phyloP scores from a whole-genome alignment of 2,329 filamentous ascomycete genomes.

The Xylaria sp. region DNA sequence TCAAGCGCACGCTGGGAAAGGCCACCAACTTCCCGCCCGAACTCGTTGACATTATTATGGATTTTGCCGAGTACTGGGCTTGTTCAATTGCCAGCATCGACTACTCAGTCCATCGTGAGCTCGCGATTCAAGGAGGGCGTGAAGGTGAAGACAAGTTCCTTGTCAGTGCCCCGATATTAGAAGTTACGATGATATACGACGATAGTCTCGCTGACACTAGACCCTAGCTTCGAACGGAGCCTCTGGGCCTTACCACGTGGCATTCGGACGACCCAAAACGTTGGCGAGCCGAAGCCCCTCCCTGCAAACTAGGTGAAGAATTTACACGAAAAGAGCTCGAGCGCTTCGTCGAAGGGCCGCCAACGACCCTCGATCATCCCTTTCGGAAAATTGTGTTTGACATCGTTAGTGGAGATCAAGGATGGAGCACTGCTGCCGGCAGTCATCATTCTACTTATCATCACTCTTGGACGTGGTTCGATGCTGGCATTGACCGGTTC shows the following conservation, averaged over 20 bases:
- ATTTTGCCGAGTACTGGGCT: slow-evolving; percentile 72
- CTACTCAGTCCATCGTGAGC: slow-evolving; percentile 35
- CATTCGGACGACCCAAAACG: slow-evolving; percentile 40
- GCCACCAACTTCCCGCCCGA: slow-evolving; percentile 62
- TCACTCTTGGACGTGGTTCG: slow-evolving; percentile 71
- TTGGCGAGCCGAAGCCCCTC: slow-evolving; percentile 42
- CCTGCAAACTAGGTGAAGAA: slow-evolving; percentile 46
- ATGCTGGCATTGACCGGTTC: slow-evolving; percentile 68
- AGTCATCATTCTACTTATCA: slow-evolving; percentile 55
- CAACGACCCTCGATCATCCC: slow-evolving; percentile 58
- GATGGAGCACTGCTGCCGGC: slow-evolving; percentile 57
- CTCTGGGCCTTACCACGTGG: slow-evolving; percentile 54
- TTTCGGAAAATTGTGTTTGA: slow-evolving; percentile 72
- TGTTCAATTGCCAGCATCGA: slow-evolving; percentile 55
- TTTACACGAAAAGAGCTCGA: slow-evolving; percentile 51
- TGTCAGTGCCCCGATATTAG: slow-evolving; percentile 43
- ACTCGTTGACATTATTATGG: slow-evolving; percentile 66
- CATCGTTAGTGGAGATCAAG: slow-evolving; percentile 68
- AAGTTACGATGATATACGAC: background rate
- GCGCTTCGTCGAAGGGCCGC: slow-evolving; percentile 54
- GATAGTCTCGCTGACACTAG: slow-evolving; percentile 14
- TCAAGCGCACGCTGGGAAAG: slow-evolving; percentile 60
- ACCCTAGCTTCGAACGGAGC: slow-evolving; percentile 54
- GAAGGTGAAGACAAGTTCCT: slow-evolving; percentile 54
- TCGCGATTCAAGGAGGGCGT: slow-evolving; percentile 39